A percentile compares a stretch with the other conserved stretches of the same genome.
These are phyloP conservation scores for Lentinus tigrinus DNA, from an alignment of 768 basidiomycete genomes.

Conservation along the genomic window DNA sequence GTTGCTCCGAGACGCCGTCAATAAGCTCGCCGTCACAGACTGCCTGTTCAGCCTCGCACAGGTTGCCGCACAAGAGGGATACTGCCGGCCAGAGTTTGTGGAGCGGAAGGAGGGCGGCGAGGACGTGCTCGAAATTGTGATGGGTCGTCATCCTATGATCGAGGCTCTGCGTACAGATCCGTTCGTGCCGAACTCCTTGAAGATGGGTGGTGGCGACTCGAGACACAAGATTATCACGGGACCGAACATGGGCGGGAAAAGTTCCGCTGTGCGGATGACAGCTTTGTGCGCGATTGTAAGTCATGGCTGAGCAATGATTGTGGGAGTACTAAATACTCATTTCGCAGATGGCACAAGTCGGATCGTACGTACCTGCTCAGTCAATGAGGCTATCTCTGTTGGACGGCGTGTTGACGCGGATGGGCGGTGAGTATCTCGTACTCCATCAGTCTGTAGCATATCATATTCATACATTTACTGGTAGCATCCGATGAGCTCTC, in stretches of 20 bases:
- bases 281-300: slow-evolving; percentile 62
- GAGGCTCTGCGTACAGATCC: slow-evolving; percentile 76
- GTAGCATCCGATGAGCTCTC: slow-evolving; percentile 85
- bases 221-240: slow-evolving; percentile 72
- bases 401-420: slow-evolving; percentile 83
- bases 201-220: slow-evolving; percentile 53
- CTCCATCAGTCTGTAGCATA: slow-evolving; percentile 1
- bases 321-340: neutral
- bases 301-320: neutral
- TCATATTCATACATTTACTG: neutral
- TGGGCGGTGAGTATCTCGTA: slow-evolving; percentile 63
- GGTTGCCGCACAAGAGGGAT: slow-evolving; percentile 73
- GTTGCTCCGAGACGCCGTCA: slow-evolving; percentile 69
- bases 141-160: slow-evolving; percentile 94
- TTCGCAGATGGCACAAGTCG: slow-evolving; percentile 75
- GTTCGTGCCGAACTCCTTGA: slow-evolving; percentile 81
- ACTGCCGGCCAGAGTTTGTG: slow-evolving; percentile 74
- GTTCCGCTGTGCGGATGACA: slow-evolving; percentile 77
- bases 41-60: slow-evolving; percentile 84
- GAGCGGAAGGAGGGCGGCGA: slow-evolving; percentile 35
- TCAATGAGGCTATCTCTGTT: slow-evolving; percentile 74
- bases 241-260: slow-evolving; percentile 89
- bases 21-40: slow-evolving; percentile 81
- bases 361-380: slow-evolving; percentile 85
- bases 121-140: slow-evolving; percentile 66